Evolutionary conservation across 345 rosid species (phyloP).

Genomic region (Arabidopsis thaliana): DNA sequence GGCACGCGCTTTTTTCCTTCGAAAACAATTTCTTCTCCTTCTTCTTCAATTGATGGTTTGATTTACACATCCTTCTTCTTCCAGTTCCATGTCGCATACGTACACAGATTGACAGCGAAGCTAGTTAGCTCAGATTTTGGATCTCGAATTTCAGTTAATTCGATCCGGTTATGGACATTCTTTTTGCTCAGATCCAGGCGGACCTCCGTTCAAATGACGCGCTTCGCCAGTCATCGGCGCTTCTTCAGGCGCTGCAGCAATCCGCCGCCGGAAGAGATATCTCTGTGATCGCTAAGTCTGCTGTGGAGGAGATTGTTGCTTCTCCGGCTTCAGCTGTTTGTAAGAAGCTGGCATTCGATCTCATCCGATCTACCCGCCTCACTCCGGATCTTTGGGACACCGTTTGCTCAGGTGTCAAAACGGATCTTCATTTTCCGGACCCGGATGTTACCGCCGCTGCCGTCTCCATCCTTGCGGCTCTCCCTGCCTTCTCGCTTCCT

Average conservation of each 20-base stretch:
- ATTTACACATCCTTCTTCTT: not conserved
- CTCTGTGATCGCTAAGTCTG: constrained; percentile 86
- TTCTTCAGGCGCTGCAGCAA: constrained; percentile 94
- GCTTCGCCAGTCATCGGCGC: constrained; percentile 90
- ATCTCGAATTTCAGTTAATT: constrained; percentile 16
- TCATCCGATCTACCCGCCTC: constrained; percentile 93
- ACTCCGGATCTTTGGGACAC: constrained; percentile 97
- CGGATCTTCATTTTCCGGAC: constrained; percentile 92
- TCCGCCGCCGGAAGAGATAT: constrained; percentile 96
- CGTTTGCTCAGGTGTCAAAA: constrained; percentile 75
- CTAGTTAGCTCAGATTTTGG: constrained; percentile 8
- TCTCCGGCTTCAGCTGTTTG: constrained; percentile 96
- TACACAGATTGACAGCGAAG: constrained; percentile 5
- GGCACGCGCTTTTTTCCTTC: not conserved
- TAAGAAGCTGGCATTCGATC: constrained; percentile 94
- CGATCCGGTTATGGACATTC: constrained; percentile 70
- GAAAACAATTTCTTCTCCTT: not conserved
- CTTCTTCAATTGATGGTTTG: not conserved
- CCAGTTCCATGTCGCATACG: constrained; percentile 33
- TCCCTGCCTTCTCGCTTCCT: constrained; percentile 82
- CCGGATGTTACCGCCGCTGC: constrained; percentile 96
- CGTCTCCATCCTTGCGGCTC: constrained; percentile 84
- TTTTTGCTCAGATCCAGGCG: constrained; percentile 97
- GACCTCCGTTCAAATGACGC: constrained; percentile 99
- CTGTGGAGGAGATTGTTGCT: constrained; percentile 93